These are phyloP conservation scores for Plasmopara viticola DNA, from an alignment of 352 stramenopile genomes.

Conservation along the genomic window DNA sequence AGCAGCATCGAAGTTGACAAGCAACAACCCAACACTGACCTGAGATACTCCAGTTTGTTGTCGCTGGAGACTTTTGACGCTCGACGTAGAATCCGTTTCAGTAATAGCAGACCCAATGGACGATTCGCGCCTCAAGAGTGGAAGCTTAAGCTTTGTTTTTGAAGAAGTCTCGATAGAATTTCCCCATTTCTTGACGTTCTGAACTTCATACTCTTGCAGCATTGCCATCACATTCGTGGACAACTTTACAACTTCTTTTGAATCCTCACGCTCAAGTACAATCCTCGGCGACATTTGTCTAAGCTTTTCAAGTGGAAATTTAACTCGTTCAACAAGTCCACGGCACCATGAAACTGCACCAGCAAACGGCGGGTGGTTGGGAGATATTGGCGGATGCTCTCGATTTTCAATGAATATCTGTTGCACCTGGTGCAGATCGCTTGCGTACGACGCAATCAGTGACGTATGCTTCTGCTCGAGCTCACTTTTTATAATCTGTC, in stretches of 20 bases:
- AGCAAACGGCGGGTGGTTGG: slow-evolving; percentile 86
- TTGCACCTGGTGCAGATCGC: slow-evolving; percentile 80
- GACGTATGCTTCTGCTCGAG: slow-evolving; percentile 82
- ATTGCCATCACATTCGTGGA: slow-evolving; percentile 86
- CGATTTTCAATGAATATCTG: slow-evolving; percentile 87
- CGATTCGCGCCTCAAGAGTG: slow-evolving; percentile 63
- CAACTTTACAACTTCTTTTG: slow-evolving; percentile 85
- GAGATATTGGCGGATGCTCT: slow-evolving; percentile 79
- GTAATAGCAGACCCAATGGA: slow-evolving; percentile 7
- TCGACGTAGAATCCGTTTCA: slow-evolving; percentile 4
- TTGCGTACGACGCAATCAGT: slow-evolving; percentile 73
- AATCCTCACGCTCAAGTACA: slow-evolving; percentile 86
- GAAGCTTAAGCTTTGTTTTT: slow-evolving; percentile 83
- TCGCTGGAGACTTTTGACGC: slow-evolving; percentile 9
- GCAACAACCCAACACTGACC: slow-evolving; percentile 27
- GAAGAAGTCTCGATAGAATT: slow-evolving; percentile 74
- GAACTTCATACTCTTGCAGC: slow-evolving; percentile 76
- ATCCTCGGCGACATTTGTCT: slow-evolving; percentile 65
- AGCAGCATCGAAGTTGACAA: slow-evolving; percentile 89
- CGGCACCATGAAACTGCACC: slow-evolving; percentile 89
- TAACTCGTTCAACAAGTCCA: slow-evolving; percentile 80
- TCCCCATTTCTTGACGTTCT: slow-evolving; percentile 77
- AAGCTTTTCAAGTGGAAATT: slow-evolving; percentile 86
- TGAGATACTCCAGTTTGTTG: slow-evolving; percentile 7
- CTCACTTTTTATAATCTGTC: slow-evolving; percentile 84